Conservation (phyloP, 176 grass and related monocot species). For the Olyra latifolia region DNA sequence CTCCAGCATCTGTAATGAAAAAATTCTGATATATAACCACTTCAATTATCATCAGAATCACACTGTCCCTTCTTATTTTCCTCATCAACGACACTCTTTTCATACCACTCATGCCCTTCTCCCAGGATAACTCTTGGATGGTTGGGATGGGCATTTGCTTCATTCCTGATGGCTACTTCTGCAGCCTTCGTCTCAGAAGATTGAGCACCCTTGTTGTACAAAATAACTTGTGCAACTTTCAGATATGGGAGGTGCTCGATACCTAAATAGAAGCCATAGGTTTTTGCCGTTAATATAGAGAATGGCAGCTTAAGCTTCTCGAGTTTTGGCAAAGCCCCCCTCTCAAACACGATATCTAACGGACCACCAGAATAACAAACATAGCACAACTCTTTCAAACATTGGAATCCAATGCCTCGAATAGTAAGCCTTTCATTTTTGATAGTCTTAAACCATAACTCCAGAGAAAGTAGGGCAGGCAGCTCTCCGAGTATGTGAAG, state of each 20-base stretch:
- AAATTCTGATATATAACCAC: too few relatives aligned
- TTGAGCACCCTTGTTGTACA: not conserved
- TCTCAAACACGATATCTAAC: not conserved
- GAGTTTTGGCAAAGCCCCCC: not conserved
- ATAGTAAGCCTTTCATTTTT: not conserved
- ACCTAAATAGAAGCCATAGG: not conserved
- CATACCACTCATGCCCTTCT: too few relatives aligned
- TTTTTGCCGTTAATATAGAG: not conserved
- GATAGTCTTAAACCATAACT: not conserved
- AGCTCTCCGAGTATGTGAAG: not conserved
- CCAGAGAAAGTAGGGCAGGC: not conserved
- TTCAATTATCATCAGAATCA: too few relatives aligned
- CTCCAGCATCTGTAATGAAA: too few relatives aligned
- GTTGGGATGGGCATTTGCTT: not conserved
- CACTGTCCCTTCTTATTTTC: too few relatives aligned
- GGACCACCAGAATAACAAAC: not conserved
- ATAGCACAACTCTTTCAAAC: not conserved
- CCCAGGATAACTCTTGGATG: not conserved
- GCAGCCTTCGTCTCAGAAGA: not conserved
- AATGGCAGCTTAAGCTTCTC: not conserved
- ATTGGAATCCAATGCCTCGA: not conserved
- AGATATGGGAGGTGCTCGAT: not conserved
- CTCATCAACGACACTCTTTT: too few relatives aligned
- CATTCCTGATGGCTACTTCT: not conserved
- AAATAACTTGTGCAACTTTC: not conserved